A percentile compares a stretch with the other conserved stretches of the same genome.
Evolutionary conservation across 2,329 filamentous ascomycete species (phyloP).

Genomic region (Penicillium sp.): DNA sequence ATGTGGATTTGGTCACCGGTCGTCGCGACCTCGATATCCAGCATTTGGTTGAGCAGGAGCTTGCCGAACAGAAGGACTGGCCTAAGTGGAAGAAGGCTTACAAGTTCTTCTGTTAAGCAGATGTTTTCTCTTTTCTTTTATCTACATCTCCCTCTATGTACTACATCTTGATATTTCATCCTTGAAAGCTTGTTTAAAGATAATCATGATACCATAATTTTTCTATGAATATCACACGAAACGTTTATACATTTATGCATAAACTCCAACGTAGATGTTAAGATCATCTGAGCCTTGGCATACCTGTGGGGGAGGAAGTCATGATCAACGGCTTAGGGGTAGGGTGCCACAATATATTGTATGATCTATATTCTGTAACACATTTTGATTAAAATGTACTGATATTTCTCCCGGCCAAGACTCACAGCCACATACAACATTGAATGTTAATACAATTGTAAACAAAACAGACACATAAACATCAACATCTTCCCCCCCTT

Average conservation of each 20-base stretch:
- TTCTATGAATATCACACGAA: constrained; percentile 1
- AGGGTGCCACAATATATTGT: not conserved
- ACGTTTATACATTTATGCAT: not conserved
- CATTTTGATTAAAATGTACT: not conserved
- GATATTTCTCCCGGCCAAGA: too few species aligned
- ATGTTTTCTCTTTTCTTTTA: constrained; percentile 5
- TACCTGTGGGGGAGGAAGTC: constrained; percentile 19
- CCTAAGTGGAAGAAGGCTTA: constrained; percentile 74
- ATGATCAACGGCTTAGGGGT: not conserved
- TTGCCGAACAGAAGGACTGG: constrained; percentile 69
- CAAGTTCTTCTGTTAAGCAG: constrained; percentile 64
- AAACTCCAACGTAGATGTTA: not conserved
- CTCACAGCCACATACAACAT: not conserved
- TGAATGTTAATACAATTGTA: not conserved
- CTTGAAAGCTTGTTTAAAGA: not conserved
- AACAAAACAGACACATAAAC: not conserved
- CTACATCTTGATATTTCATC: not conserved
- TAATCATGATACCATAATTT: not conserved
- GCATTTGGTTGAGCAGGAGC: constrained; percentile 74
- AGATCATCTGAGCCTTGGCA: constrained; percentile 20
- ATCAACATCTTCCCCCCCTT: not conserved
- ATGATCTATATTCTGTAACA: not conserved
- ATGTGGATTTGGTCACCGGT: constrained; percentile 87
- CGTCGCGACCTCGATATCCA: constrained; percentile 80
- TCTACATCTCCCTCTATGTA: not conserved